A percentile compares a stretch with the other conserved stretches of the same genome.
These are phyloP conservation scores for Pseudopyrenochaeta lycopersici DNA, from an alignment of 2,329 filamentous ascomycete genomes.

Conservation along the genomic window DNA sequence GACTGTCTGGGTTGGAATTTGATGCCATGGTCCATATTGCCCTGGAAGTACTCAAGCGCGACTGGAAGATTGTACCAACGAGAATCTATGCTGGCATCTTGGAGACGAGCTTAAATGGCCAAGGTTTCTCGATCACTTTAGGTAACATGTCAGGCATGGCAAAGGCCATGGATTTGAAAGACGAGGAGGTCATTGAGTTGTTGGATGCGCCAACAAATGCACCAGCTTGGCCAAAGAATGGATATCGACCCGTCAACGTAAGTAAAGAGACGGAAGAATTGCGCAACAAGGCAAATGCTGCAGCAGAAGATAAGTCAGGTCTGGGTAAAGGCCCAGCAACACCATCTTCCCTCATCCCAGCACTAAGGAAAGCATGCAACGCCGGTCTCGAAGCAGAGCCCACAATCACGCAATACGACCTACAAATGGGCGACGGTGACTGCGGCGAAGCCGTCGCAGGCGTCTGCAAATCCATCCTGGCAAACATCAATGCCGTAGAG, in stretches of 20 bases:
- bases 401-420: conserved; percentile 73
- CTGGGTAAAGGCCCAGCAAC: conserved; percentile 45
- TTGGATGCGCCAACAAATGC: conserved; percentile 62
- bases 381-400: conserved; percentile 67
- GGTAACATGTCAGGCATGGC: conserved; percentile 61
- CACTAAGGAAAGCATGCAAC: conserved; percentile 54
- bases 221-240: conserved; percentile 61
- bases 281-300: conserved; percentile 41
- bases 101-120: conserved; percentile 64
- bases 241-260: conserved; percentile 45
- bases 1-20: conserved; percentile 58
- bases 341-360: conserved; percentile 51
- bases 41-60: conserved; percentile 52
- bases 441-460: conserved; percentile 74
- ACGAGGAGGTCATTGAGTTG: conserved; percentile 56
- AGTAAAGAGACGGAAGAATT: conserved; percentile 37
- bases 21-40: conserved; percentile 57
- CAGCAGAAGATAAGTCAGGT: conserved; percentile 23
- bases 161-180: conserved; percentile 48
- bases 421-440: conserved; percentile 88
- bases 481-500: conserved; percentile 62
- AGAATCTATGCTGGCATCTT: conserved; percentile 60
- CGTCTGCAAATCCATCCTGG: conserved; percentile 70
- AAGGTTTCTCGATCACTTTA: conserved; percentile 65
- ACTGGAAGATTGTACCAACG: conserved; percentile 59